Percentiles rank a stretch among this genome's conserved stretches.
Evolutionary conservation across 352 stramenopile species (phyloP).

Genomic region (Pythium brassicae): DNA sequence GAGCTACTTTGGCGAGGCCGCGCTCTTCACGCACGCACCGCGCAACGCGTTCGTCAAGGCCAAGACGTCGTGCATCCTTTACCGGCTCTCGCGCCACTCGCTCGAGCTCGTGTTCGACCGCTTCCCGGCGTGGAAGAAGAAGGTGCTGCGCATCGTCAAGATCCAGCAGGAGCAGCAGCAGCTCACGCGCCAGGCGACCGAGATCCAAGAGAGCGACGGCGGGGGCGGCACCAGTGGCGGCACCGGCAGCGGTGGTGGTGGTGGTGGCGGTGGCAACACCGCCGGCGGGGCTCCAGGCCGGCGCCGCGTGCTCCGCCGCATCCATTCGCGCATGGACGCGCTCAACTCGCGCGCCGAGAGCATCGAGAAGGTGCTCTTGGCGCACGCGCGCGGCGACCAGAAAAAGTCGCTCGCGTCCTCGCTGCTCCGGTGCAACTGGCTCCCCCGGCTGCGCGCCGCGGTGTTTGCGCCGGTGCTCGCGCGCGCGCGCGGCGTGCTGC

Average conservation of each 20-base stretch:
- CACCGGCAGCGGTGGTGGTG: background rate
- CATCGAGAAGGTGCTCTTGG: conserved; percentile 48
- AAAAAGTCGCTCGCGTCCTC: conserved; percentile 12
- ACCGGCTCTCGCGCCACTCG: conserved; percentile 45
- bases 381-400: conserved; percentile 17
- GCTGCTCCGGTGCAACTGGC: conserved; percentile 2
- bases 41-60: conserved; percentile 56
- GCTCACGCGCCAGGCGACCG: conserved; percentile 33
- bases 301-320: conserved; percentile 20
- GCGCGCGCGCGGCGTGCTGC: background rate
- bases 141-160: conserved; percentile 56
- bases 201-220: conserved; percentile 22
- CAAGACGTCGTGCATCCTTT: conserved; percentile 61
- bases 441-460: background rate
- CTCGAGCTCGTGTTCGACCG: conserved; percentile 58
- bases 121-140: conserved; percentile 59
- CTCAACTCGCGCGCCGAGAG: conserved; percentile 42
- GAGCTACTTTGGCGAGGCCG: conserved; percentile 57
- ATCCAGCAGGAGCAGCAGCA: conserved; percentile 63
- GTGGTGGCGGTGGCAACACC: background rate
- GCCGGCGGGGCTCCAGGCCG: background rate
- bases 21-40: conserved; percentile 49
- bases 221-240: background rate
- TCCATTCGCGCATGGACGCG: conserved; percentile 33
- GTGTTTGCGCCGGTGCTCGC: background rate